phyloP scores from a whole-genome alignment of 2,329 filamentous ascomycete species.

The Botrytis pseudocinerea region DNA sequence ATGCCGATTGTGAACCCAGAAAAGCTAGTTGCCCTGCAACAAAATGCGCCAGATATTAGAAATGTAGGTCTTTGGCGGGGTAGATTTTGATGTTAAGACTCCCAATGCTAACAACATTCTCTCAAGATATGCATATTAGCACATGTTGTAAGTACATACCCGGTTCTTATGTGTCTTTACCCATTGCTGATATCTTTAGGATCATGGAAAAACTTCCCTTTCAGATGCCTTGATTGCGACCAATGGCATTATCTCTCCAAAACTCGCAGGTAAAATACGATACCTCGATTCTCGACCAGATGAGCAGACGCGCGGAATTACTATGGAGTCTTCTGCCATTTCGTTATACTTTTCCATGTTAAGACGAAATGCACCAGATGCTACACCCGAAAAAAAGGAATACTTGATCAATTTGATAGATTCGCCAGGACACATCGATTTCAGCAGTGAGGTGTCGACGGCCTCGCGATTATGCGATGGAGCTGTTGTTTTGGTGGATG shows the following conservation, averaged over 20 bases:
- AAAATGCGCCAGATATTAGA: slow-evolving; percentile 82
- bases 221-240: slow-evolving; percentile 95
- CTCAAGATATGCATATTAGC: slow-evolving; percentile 87
- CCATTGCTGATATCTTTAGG: slow-evolving; percentile 48
- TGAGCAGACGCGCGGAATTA: slow-evolving; percentile 93
- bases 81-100: slow-evolving; percentile 23
- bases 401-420: slow-evolving; percentile 98
- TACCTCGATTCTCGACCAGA: slow-evolving; percentile 96
- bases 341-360: slow-evolving; percentile 94
- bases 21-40: slow-evolving; percentile 86
- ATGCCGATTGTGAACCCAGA: slow-evolving; percentile 95
- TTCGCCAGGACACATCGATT: slow-evolving; percentile 97
- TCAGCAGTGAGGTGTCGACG: slow-evolving; percentile 96
- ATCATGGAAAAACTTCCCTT: slow-evolving; percentile 97
- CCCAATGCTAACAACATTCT: slow-evolving; percentile 27
- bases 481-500: slow-evolving; percentile 90
- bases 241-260: slow-evolving; percentile 98
- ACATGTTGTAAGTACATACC: slow-evolving; percentile 66
- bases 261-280: slow-evolving; percentile 94
- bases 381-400: slow-evolving; percentile 72
- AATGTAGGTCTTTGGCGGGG: slow-evolving; percentile 64
- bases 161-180: neutral
- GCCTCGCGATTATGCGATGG: slow-evolving; percentile 93
- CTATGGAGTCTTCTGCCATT: slow-evolving; percentile 99
- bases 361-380: slow-evolving; percentile 68